Evolutionary conservation across 2,329 filamentous ascomycete species (phyloP).

Genomic region (Neodidymelliopsis sp.): DNA sequence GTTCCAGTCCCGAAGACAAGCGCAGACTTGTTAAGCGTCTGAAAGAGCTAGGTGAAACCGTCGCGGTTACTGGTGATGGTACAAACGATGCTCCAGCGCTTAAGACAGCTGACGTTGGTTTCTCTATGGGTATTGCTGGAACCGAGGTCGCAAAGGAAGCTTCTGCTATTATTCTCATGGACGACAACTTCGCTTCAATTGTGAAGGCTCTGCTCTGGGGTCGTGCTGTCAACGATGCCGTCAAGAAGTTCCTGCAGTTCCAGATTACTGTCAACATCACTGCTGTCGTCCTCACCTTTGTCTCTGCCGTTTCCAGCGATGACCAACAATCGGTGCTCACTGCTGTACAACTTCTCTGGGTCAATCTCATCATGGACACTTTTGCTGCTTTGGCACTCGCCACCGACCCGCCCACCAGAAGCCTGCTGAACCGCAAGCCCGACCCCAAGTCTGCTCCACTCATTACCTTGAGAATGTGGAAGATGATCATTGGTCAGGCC

Average conservation of each 20-base stretch:
- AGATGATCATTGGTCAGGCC: conserved; percentile 96
- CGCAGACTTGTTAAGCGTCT: conserved; percentile 69
- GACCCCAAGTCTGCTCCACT: conserved; percentile 76
- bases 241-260: conserved; percentile 59
- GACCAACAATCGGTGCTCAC: conserved; percentile 79
- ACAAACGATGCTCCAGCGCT: conserved; percentile 85
- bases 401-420: conserved; percentile 86
- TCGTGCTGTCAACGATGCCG: conserved; percentile 53
- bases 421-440: conserved; percentile 80
- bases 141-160: conserved; percentile 87
- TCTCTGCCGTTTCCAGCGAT: conserved; percentile 78
- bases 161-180: conserved; percentile 85
- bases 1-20: conserved; percentile 75
- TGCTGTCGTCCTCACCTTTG: conserved; percentile 84
- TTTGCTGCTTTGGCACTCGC: conserved; percentile 88
- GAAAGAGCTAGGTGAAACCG: conserved; percentile 74
- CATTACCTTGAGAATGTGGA: conserved; percentile 93
- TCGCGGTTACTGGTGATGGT: conserved; percentile 83
- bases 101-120: conserved; percentile 82
- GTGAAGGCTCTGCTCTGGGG: conserved; percentile 86
- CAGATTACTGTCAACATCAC: conserved; percentile 92
- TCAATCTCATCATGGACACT: conserved; percentile 97
- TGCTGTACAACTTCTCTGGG: conserved; percentile 92
- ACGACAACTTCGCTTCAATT: conserved; percentile 87
- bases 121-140: conserved; percentile 85